Base-by-base conservation (phyloP, 495 filamentous ascomycete genomes). In the Xylaria telfairii region DNA sequence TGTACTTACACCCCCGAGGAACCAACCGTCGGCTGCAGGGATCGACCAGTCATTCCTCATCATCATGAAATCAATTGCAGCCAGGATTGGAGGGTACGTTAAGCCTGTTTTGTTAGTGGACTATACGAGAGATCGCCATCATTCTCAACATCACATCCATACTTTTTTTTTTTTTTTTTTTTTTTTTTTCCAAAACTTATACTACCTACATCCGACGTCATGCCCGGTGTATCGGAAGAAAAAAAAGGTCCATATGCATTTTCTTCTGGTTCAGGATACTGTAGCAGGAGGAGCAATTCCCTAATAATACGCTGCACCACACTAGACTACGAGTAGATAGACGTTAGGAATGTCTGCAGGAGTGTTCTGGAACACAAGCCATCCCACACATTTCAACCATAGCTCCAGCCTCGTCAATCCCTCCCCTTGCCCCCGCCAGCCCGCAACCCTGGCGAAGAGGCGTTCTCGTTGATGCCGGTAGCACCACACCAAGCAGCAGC, bases 11-110 rank as follows among this genome's bases (percentile, higher is more conserved):
- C 46, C 64, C 28, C 64, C 30, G 64, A 54, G 46, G 64, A 54
- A 66, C 64, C 34, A 54, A 66, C 64, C 34, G 30, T 66, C 64
- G 19, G 64, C 47, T 65, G 47, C 64, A 66, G 47, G 64, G 64
- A 66, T 66, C 34, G 19, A 12, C 47, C 64, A 15, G 19, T 30
- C 30, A 54, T 42, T 24, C 34, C 56, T 59, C 61, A 64, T 64
- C 61, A 24, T 54, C 46, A 66, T 21, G 32, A 54, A 66, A 49
- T 66, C 63, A 41, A 54, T 66, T n/a, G n/a, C n/a, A n/a, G n/a
- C 47, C 59, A 62, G 59, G 37, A 28, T 41, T 13, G 9, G 9
- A 42, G 37, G 37, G 56, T 24, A 21, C 59, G 59, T 62, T 62
- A 62, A 62, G 59, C 59, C 37, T 62, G 59, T 62, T 62, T 41